Percentiles rank a stretch among this genome's conserved stretches.
Evolutionary conservation across 2,329 filamentous ascomycete genomes (phyloP).

Genomic region (Coccinonectria pachysandricola): DNA sequence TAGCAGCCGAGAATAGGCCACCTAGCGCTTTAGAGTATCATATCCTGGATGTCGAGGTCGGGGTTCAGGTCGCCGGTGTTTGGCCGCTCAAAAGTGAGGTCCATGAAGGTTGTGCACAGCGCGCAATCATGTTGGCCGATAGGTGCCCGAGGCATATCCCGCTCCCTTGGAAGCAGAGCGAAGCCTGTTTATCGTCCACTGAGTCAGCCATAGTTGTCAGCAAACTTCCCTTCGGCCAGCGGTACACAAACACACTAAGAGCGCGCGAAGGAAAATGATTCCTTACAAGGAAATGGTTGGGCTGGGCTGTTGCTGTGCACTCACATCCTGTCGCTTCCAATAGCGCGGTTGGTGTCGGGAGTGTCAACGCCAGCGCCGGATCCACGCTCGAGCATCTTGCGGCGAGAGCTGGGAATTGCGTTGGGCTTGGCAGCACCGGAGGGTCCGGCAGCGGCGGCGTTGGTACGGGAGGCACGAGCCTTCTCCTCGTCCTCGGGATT

Average conservation of each 20-base stretch:
- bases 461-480: constrained; percentile 56
- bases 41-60: constrained; percentile 19
- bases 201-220: constrained; percentile 71
- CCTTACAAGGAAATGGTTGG: constrained; percentile 69
- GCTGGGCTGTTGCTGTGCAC: constrained; percentile 49
- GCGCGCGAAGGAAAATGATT: constrained; percentile 73
- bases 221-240: constrained; percentile 63
- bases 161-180: constrained; percentile 70
- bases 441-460: constrained; percentile 53
- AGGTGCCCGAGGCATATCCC: constrained; percentile 33
- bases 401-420: constrained; percentile 66
- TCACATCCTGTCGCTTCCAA: constrained; percentile 93
- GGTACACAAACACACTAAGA: constrained; percentile 59
- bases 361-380: constrained; percentile 50
- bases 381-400: constrained; percentile 71
- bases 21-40: constrained; percentile 10
- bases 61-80: constrained; percentile 15
- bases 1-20: constrained; percentile 11
- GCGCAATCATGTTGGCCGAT: constrained; percentile 25
- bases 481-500: constrained; percentile 70
- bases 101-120: too few relatives aligned
- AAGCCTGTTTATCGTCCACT: constrained; percentile 77
- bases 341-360: constrained; percentile 63
- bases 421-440: constrained; percentile 58
- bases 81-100: constrained; percentile 16